Conservation (phyloP, 768 basidiomycete genomes). For the Lactarius psammicola region DNA sequence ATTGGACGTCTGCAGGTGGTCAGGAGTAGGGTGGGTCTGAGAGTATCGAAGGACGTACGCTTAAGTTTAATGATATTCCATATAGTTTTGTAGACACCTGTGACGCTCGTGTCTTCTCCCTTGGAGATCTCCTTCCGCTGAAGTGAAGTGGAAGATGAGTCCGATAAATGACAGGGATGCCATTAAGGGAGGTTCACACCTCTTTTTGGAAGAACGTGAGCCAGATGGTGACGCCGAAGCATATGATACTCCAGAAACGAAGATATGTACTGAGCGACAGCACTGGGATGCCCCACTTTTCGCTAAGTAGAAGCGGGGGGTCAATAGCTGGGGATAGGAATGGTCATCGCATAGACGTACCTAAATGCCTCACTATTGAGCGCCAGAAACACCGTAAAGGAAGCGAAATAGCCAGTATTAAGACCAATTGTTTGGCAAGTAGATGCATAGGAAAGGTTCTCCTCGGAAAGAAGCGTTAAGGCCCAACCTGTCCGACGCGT, state of each 20-base stretch:
- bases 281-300: constrained; percentile 74
- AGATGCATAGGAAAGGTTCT: constrained; percentile 93
- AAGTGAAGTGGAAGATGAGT: not conserved
- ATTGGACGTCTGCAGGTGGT: constrained; percentile 72
- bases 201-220: constrained; percentile 86
- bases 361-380: constrained; percentile 91
- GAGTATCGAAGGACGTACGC: constrained; percentile 51
- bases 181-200: constrained; percentile 42
- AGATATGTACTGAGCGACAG: constrained; percentile 77
- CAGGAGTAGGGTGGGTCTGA: constrained; percentile 13
- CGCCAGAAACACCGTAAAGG: constrained; percentile 96
- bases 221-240: constrained; percentile 85
- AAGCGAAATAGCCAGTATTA: constrained; percentile 92
- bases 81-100: constrained; percentile 88
- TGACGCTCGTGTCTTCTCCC: constrained; percentile 86
- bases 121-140: constrained; percentile 74
- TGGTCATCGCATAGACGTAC: constrained; percentile 41
- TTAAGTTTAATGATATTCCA: constrained; percentile 90
- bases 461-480: constrained; percentile 82
- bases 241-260: constrained; percentile 80
- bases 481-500: constrained; percentile 57
- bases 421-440: constrained; percentile 98
- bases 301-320: constrained; percentile 38
- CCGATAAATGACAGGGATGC: not conserved
- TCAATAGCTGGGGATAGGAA: constrained; percentile 11